phyloP scores from a whole-genome alignment of 148 eudicot genomes.

The Camellia japonica region DNA sequence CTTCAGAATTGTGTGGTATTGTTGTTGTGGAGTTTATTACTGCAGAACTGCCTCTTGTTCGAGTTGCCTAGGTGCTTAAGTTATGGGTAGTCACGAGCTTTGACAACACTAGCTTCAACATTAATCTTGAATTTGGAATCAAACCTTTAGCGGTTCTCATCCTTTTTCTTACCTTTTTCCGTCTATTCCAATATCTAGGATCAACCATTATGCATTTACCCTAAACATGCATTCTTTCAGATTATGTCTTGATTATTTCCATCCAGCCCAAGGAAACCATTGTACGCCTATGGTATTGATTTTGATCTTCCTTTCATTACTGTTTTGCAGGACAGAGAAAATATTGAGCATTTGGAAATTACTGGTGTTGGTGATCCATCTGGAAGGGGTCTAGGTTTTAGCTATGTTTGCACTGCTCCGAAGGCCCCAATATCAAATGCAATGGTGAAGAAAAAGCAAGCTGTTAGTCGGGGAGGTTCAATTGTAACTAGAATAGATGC shows the following conservation, averaged over 20 bases:
- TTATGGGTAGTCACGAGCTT: not conserved
- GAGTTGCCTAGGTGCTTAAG: not conserved
- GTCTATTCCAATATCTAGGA: not conserved
- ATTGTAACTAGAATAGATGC: constrained; percentile 99
- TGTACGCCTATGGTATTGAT: not conserved
- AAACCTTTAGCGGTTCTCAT: constrained; percentile 2
- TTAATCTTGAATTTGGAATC: not conserved
- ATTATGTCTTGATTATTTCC: not conserved
- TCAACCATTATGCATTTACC: not conserved
- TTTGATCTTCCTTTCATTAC: constrained; percentile 12
- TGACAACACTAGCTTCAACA: constrained; percentile 5
- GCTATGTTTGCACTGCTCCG: constrained; percentile 83
- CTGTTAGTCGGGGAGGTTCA: constrained; percentile 60
- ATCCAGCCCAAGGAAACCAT: constrained; percentile 2
- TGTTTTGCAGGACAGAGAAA: constrained; percentile 69
- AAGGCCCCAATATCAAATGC: constrained; percentile 81
- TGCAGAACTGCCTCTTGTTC: not conserved
- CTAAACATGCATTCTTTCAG: not conserved
- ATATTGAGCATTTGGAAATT: constrained; percentile 92
- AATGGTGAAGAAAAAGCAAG: constrained; percentile 70
- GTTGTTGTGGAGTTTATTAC: not conserved
- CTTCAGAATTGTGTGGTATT: not conserved
- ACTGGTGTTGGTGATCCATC: constrained; percentile 99
- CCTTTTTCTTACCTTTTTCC: not conserved
- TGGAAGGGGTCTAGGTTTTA: constrained; percentile 96